Evolutionary conservation across 768 basidiomycete species (phyloP).

Genomic region (Lactifluus subvellereus): DNA sequence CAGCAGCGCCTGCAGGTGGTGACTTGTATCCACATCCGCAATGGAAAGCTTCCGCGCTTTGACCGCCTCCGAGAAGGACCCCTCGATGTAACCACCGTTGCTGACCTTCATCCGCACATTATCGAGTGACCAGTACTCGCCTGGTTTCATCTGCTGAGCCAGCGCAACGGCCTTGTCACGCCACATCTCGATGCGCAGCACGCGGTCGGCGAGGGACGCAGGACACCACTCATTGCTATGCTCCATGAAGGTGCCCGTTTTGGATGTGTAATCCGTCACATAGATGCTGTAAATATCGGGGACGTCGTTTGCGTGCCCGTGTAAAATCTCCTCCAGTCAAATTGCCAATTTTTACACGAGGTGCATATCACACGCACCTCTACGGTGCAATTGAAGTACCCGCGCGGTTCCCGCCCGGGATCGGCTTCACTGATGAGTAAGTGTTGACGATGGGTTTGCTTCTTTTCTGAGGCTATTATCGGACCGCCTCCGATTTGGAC

Average conservation of each 20-base stretch:
- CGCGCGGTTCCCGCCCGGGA: slow-evolving; percentile 39
- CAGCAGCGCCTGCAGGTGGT: slow-evolving; percentile 10
- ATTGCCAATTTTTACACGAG: neutral
- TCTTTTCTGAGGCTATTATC: neutral
- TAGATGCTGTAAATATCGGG: slow-evolving; percentile 22
- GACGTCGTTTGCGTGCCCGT: slow-evolving; percentile 12
- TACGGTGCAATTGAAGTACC: slow-evolving; percentile 59
- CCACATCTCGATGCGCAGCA: slow-evolving; percentile 25
- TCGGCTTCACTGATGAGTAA: slow-evolving; percentile 46
- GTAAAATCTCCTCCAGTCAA: slow-evolving; percentile 15
- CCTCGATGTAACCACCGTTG: slow-evolving; percentile 16
- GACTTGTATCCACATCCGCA: slow-evolving; percentile 8
- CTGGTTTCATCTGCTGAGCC: slow-evolving; percentile 21
- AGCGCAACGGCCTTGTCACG: slow-evolving; percentile 16
- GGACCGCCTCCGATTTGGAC: slow-evolving; percentile 21
- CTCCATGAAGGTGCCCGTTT: slow-evolving; percentile 5
- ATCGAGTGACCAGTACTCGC: slow-evolving; percentile 23
- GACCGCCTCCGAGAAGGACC: slow-evolving; percentile 16
- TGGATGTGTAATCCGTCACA: slow-evolving; percentile 24
- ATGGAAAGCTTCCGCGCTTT: slow-evolving; percentile 20
- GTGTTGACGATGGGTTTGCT: slow-evolving; percentile 33
- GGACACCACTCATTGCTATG: slow-evolving; percentile 21
- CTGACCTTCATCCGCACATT: slow-evolving; percentile 23
- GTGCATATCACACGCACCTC: slow-evolving; percentile 12
- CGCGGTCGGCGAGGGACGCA: slow-evolving; percentile 13